These are phyloP conservation scores for Pestalotiopsis sp. DNA, from an alignment of 2,329 filamentous ascomycete genomes.

Conservation along the genomic window DNA sequence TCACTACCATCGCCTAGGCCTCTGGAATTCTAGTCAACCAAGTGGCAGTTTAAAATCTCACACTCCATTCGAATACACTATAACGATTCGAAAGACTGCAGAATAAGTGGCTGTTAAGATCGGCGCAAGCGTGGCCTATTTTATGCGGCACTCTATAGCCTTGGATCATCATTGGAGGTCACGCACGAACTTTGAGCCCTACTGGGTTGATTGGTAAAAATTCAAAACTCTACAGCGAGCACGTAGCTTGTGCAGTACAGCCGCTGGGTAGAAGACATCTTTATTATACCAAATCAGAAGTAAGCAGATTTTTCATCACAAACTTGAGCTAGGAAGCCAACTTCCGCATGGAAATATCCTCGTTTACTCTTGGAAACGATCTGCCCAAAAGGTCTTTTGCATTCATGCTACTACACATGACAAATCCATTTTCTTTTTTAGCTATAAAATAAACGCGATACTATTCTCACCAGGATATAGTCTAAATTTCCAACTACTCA, in stretches of 20 bases:
- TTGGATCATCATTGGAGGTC: not conserved
- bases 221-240: not conserved
- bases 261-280: too few species aligned
- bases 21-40: not conserved
- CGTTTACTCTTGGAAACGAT: not conserved
- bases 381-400: not conserved
- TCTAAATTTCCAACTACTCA: not conserved
- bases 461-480: not conserved
- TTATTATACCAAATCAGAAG: too few species aligned
- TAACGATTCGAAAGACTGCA: not conserved
- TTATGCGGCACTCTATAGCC: not conserved
- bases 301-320: too few species aligned
- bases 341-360: too few species aligned
- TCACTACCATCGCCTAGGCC: not conserved
- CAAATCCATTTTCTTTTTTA: not conserved
- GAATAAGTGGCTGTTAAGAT: not conserved
- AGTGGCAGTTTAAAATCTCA: not conserved
- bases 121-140: not conserved
- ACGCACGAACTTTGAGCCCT: not conserved
- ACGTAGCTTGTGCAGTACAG: too few species aligned
- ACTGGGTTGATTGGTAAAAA: not conserved
- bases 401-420: not conserved
- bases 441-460: not conserved
- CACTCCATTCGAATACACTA: not conserved
- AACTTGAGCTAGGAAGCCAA: too few species aligned